Conservation (phyloP, 2,329 filamentous ascomycete genomes). For the Cladosporium sp. region DNA sequence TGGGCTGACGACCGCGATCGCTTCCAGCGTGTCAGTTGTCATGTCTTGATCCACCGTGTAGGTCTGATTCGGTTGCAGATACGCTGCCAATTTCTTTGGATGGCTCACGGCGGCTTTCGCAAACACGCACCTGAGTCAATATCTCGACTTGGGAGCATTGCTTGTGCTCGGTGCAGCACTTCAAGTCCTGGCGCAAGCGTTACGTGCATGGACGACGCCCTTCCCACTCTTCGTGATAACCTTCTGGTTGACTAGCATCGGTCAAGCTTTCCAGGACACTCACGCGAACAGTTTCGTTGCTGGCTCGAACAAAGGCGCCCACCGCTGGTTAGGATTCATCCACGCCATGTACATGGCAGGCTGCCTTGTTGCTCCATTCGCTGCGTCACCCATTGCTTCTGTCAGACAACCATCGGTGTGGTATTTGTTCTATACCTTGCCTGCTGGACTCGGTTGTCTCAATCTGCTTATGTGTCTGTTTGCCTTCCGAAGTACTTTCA, state of each 20-base stretch:
- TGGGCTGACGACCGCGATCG: conserved; percentile 45
- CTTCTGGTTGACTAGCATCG: conserved; percentile 56
- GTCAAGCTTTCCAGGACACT: conserved; percentile 61
- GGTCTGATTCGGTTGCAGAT: conserved; percentile 4
- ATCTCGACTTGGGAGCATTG: conserved; percentile 54
- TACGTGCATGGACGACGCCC: conserved; percentile 55
- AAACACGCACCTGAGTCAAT: conserved; percentile 51
- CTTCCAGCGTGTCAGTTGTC: conserved; percentile 39
- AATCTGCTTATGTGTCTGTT: conserved; percentile 16
- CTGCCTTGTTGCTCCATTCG: conserved; percentile 15
- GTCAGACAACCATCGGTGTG: conserved; percentile 12
- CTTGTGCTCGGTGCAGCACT: conserved; percentile 53
- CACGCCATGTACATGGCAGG: conserved; percentile 19
- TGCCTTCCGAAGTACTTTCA: conserved; percentile 15
- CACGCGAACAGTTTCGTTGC: conserved; percentile 59
- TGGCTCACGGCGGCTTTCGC: conserved; percentile 57
- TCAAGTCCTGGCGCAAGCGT: conserved; percentile 51
- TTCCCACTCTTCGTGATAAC: conserved; percentile 55
- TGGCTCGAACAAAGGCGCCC: conserved; percentile 10
- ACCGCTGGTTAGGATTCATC: conserved; percentile 19
- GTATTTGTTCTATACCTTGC: conserved; percentile 19
- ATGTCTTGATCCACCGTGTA: background rate
- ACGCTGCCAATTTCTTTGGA: conserved; percentile 49
- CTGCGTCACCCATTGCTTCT: conserved; percentile 17
- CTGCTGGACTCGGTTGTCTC: conserved; percentile 16